Base-by-base conservation (phyloP, 1,284 basidiomycete genomes). In the Anthracocystis panici-leucophaei region DNA sequence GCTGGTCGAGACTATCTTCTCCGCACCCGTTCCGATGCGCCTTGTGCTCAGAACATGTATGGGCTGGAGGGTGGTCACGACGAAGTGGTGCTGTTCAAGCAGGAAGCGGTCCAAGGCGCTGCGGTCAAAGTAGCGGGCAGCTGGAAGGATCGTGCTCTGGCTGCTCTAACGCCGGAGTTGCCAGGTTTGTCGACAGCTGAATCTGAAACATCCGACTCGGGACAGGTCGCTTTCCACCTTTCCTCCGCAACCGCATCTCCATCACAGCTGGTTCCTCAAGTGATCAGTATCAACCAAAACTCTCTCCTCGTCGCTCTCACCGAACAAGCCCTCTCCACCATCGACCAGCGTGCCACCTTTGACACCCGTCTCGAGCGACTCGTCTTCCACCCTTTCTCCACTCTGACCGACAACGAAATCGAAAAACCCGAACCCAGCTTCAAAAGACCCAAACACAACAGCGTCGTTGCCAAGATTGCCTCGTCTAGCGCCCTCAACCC, bases 351-450 rank as follows among this genome's bases (percentile, higher is more conserved):
- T 8, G 51, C 60, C 1, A 64, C 70, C 6, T 60, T 49, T 12
- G 75, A 77, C 49, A 71, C 71, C 1, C 57, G 75, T 4, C n/a
- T 77, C 10, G 53, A 59, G 14, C 63, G 53, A 1, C 33, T 68
- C 35, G 8, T 16, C 40, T 67, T 77, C 61, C 59, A 20, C 3
- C 56, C 74, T 9, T 3, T 31, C 44, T 4, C 53, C 16, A n/a
- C 42, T 7, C 23, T 29, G 16, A 20, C 29, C 31, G 20, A 5
- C 2, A 20, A 46, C 31, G 18, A 51, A 2, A 3, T 23, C 10
- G 40, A 63, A n/a, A 70, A 66, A 25, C 65, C 69, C 10, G 64
- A 71, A 33, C 72, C 75, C 0, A 9, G 7, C 5, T 75, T 57
- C 56, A 50, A 55, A 5, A 65, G 41, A 20, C 76, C 72, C 10